Evolutionary conservation across 345 rosid genomes (phyloP).

Genomic region (Moricandia arvensis): DNA sequence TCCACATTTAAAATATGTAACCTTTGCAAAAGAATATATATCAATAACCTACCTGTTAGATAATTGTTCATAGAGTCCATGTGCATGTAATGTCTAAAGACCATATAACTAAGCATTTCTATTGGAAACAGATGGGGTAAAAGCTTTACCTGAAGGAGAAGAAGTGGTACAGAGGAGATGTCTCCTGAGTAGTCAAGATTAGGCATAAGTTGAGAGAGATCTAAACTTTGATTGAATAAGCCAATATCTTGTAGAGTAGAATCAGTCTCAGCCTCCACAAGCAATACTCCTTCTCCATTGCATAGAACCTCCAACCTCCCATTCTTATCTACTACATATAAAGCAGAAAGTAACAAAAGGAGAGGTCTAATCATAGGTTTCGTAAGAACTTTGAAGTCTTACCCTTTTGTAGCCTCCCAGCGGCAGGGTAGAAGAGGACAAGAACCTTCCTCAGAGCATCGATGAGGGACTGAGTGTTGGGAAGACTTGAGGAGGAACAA

Average conservation of each 20-base stretch:
- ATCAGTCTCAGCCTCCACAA: constrained; percentile 38
- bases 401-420: constrained; percentile 44
- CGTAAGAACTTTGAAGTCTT: background rate
- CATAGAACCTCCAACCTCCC: constrained; percentile 46
- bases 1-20: constrained; percentile 42
- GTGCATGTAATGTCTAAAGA: background rate
- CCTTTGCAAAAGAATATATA: constrained; percentile 16
- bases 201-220: constrained; percentile 34
- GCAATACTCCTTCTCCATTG: constrained; percentile 44
- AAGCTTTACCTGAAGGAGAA: constrained; percentile 37
- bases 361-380: background rate
- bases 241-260: constrained; percentile 25
- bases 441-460: constrained; percentile 43
- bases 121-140: background rate
- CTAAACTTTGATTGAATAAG: constrained; percentile 14
- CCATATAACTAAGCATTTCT: too few species aligned
- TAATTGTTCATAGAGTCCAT: background rate
- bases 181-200: constrained; percentile 31
- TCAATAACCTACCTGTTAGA: constrained; percentile 8
- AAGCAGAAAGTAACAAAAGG: background rate
- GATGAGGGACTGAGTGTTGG: constrained; percentile 31
- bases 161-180: constrained; percentile 37
- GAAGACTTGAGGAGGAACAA: constrained; percentile 21
- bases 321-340: constrained; percentile 17
- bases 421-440: constrained; percentile 44